Evolutionary conservation across 1,139 yeast species (phyloP), one percentile per base, ranked within the genome.

Genomic region (Hemisphaericaspora subhashii): DNA sequence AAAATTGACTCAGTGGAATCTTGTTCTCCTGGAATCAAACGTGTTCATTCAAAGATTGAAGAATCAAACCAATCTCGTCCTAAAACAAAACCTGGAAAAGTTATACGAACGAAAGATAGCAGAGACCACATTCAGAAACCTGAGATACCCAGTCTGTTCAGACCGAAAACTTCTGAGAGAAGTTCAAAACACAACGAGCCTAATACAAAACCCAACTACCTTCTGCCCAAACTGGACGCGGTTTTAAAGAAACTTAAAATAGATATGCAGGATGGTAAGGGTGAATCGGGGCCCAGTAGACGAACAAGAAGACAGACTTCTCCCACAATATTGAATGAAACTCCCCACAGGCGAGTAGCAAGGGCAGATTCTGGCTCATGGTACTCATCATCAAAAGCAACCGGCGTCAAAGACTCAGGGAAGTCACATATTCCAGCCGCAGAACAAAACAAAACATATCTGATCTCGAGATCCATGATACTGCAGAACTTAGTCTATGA

Each of bases 121-220:
- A 28, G 24, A 25, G 33, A 31, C 9, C 15, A 26, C 5, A 16
- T 61, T 11, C 45, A 60, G 9, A 60, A 54, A 32, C 52, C 51
- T 17, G 66, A 63, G 33, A 51, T 62, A 10, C 46, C 62, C 38
- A 51, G 50, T 11, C 44, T 60, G 12, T 58, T 63, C 44, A 50
- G 52, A 37, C 50, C 49, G 32, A 60, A 59, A 9, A 18, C 23
- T 16, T 30, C 33, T 17, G 25, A 16, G 14, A 23, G 13, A 27
- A 18, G 5, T 7, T 10, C 7, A 6, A 11, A 7, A 13, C n/a
- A 24, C 7, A 24, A 6, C 13, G 6, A 29, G 18, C 10, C 28
- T 28, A 15, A 27, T 5, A 17, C 37, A 32, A 11, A 20, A 13
- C 2, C 22, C 31, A 3, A 14, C 26, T 16, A 36, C 9, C 29